Conservation (phyloP, 1,284 basidiomycete species). For the Puccinia coronata region DNA sequence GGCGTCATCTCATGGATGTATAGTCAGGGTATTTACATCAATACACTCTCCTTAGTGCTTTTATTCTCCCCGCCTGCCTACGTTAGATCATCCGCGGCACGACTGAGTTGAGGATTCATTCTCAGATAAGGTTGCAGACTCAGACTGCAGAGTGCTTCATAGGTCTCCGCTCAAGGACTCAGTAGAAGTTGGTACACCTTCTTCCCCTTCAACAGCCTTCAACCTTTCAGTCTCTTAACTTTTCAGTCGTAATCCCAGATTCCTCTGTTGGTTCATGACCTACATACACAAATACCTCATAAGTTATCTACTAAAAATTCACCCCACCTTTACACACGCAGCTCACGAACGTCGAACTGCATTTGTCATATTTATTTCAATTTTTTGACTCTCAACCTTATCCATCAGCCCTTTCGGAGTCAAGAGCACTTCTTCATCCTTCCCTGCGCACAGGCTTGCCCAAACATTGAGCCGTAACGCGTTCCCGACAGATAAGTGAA, state of each 20-base stretch:
- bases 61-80: neutral
- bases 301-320: no score
- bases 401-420: neutral
- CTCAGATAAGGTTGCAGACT: neutral
- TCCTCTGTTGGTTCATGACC: no score
- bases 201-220: no score
- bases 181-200: neutral
- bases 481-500: neutral
- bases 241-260: neutral
- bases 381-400: neutral
- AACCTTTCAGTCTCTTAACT: neutral
- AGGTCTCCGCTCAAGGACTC: neutral
- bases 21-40: neutral
- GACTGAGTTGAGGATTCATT: no score
- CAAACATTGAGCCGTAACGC: neutral
- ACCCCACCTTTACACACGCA: neutral
- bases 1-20: neutral
- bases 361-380: neutral
- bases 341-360: no score
- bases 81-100: neutral
- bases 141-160: neutral
- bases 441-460: neutral
- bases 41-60: neutral
- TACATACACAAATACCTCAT: no score
- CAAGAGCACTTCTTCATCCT: neutral